A percentile compares a stretch with the other conserved stretches of the same genome.
These are phyloP conservation scores for Rhizopus sp. DNA, from an alignment of 371 early-diverging fungal species.

Conservation along the genomic window DNA sequence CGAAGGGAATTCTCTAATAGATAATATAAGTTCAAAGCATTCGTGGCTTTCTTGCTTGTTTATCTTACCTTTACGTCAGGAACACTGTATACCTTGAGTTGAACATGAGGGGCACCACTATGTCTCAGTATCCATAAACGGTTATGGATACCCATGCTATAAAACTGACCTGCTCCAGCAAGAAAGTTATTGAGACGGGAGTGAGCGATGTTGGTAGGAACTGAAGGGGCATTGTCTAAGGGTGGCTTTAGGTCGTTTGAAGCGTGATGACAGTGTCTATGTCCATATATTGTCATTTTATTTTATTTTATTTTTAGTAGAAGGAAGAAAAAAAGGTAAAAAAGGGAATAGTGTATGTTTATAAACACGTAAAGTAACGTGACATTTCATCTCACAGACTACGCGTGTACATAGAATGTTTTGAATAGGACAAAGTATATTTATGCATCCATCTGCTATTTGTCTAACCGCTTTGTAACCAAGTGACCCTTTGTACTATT, in stretches of 20 bases:
- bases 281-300: constrained; percentile 27
- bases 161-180: constrained; percentile 40
- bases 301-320: constrained; percentile 9
- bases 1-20: constrained; percentile 42
- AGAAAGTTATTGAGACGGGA: constrained; percentile 50
- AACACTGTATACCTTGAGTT: constrained; percentile 69
- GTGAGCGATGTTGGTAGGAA: constrained; percentile 38
- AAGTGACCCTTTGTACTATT: no score
- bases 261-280: constrained; percentile 25
- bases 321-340: constrained; percentile 15
- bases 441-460: no score
- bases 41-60: not conserved
- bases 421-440: no score
- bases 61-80: constrained; percentile 63
- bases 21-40: not conserved
- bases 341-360: not conserved
- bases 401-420: no score
- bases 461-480: no score
- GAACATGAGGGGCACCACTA: constrained; percentile 37
- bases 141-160: constrained; percentile 49
- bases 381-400: not conserved
- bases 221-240: constrained; percentile 39
- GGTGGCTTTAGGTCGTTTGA: constrained; percentile 16
- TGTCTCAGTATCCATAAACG: constrained; percentile 36
- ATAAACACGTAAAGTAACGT: not conserved